A percentile compares a stretch with the other conserved stretches of the same genome.
Evolutionary conservation across 2,329 filamentous ascomycete species (phyloP).

Genomic region (Exserohilum turcica): DNA sequence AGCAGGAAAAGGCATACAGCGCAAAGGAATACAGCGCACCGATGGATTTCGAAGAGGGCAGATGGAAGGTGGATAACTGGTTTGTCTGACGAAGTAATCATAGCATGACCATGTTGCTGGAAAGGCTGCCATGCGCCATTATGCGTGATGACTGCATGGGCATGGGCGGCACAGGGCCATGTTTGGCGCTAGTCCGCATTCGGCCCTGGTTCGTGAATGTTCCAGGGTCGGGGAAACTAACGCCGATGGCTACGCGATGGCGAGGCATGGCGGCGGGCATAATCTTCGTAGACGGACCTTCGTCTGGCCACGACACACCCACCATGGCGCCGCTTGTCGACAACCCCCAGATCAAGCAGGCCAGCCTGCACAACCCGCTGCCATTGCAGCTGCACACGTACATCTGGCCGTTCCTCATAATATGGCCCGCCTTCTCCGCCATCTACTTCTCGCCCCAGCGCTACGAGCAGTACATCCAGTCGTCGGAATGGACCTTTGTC

Average conservation of each 20-base stretch:
- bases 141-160: not conserved
- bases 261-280: slow-evolving; percentile 17
- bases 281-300: slow-evolving; percentile 18
- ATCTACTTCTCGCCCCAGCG: slow-evolving; percentile 82
- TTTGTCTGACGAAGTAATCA: not conserved
- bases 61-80: not conserved
- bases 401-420: slow-evolving; percentile 86
- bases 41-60: not conserved
- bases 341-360: slow-evolving; percentile 84
- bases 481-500: slow-evolving; percentile 97
- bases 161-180: not conserved
- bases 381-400: slow-evolving; percentile 83
- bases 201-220: slow-evolving; percentile 12
- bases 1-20: not conserved
- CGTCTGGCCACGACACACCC: slow-evolving; percentile 24
- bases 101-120: not conserved
- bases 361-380: slow-evolving; percentile 86
- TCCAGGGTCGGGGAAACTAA: slow-evolving; percentile 9
- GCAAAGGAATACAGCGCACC: not conserved
- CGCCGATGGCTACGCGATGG: slow-evolving; percentile 17
- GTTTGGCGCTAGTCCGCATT: slow-evolving; percentile 5
- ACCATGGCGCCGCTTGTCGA: slow-evolving; percentile 74
- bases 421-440: slow-evolving; percentile 90
- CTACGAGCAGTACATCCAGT: slow-evolving; percentile 89
- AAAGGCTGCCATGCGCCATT: no score